Conservation (phyloP, 371 early-diverging fungal genomes). For the Thermomucor indicae-seudaticae region DNA sequence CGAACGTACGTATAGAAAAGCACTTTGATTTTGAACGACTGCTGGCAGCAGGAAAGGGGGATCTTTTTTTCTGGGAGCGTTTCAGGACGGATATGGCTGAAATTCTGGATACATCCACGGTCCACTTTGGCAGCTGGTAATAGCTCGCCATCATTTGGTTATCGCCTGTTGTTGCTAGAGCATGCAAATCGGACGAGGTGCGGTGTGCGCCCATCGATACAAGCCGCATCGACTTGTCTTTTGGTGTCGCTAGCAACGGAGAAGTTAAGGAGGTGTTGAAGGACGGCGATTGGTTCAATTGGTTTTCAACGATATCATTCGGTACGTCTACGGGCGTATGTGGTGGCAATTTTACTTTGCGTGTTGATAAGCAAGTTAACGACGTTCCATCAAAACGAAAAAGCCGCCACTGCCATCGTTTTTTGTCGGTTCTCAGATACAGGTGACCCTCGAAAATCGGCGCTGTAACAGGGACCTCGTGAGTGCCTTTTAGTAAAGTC, state of each 20-base stretch:
- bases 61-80: constrained; percentile 19
- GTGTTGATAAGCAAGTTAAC: constrained; percentile 39
- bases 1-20: constrained; percentile 40
- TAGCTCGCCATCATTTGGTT: constrained; percentile 22
- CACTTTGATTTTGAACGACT: constrained; percentile 23
- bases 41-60: constrained; percentile 4
- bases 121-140: constrained; percentile 47
- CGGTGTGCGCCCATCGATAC: constrained; percentile 1
- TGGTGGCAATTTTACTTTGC: constrained; percentile 34
- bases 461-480: constrained; percentile 38
- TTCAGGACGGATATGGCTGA: constrained; percentile 38
- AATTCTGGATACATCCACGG: constrained; percentile 31
- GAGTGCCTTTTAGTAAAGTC: constrained; percentile 8
- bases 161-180: background rate
- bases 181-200: constrained; percentile 7
- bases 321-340: constrained; percentile 17
- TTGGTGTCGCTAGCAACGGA: constrained; percentile 35
- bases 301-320: constrained; percentile 3
- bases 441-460: constrained; percentile 49
- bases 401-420: constrained; percentile 41
- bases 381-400: constrained; percentile 48
- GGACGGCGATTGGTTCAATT: constrained; percentile 11
- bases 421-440: constrained; percentile 29
- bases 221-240: constrained; percentile 15
- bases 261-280: constrained; percentile 26